Percentiles rank a stretch among this genome's conserved stretches.
Conservation (phyloP, 2,329 filamentous ascomycete species). For the Colletotrichum phormii region DNA sequence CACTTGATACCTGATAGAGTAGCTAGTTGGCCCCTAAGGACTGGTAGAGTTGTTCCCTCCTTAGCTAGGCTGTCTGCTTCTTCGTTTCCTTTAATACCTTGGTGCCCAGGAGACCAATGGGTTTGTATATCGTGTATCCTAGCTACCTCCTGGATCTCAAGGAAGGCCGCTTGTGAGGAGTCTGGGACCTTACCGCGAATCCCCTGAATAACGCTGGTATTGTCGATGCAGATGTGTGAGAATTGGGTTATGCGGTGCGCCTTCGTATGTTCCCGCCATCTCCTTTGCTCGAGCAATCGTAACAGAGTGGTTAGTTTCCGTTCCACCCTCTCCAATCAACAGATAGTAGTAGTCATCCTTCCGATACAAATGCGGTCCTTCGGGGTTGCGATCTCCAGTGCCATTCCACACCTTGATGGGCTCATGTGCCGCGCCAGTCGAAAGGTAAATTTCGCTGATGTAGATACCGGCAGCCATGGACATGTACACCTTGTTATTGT, state of each 20-base stretch:
- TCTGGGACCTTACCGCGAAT: too few species aligned
- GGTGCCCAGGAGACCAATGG: too few species aligned
- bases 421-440: constrained; percentile 47
- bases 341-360: constrained; percentile 65
- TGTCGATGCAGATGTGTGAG: too few species aligned
- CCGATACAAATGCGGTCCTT: constrained; percentile 65
- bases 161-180: too few species aligned
- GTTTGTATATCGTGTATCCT: too few species aligned
- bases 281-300: constrained; percentile 55
- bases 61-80: too few species aligned
- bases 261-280: constrained; percentile 56
- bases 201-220: too few species aligned
- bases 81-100: too few species aligned
- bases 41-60: too few species aligned
- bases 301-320: constrained; percentile 52
- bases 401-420: constrained; percentile 56
- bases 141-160: too few species aligned
- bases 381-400: constrained; percentile 54
- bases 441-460: constrained; percentile 47
- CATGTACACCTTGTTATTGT: constrained; percentile 60
- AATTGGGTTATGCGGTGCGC: constrained; percentile 56
- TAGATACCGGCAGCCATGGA: constrained; percentile 42
- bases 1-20: too few species aligned
- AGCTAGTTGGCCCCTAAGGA: too few species aligned
- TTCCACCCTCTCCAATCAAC: constrained; percentile 64